A percentile compares a stretch with the other conserved stretches of the same genome.
Evolutionary conservation across 2,329 filamentous ascomycete species (phyloP).

Genomic region (Hypoxylon sp.): DNA sequence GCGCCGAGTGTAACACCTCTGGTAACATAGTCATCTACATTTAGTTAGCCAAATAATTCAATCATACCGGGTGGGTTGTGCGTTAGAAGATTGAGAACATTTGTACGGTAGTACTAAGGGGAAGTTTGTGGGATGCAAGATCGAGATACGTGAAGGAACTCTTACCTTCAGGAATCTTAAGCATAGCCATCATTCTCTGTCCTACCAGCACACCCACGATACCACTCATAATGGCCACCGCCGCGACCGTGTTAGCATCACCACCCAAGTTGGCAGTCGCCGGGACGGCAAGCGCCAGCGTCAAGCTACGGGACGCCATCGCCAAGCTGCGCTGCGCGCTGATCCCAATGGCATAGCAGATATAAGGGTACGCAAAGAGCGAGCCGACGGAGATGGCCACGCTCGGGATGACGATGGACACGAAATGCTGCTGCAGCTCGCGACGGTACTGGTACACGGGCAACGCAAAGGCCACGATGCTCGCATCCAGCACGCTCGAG

Average conservation of each 20-base stretch:
- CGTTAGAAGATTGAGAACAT: no score
- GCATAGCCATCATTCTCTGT: constrained; percentile 54
- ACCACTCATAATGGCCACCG: constrained; percentile 66
- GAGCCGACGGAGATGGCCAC: constrained; percentile 60
- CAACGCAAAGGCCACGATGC: constrained; percentile 66
- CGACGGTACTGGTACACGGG: constrained; percentile 69
- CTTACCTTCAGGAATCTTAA: constrained; percentile 63
- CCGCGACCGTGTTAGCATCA: constrained; percentile 63
- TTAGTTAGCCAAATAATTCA: no score
- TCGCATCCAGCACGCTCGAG: constrained; percentile 62
- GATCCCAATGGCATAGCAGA: constrained; percentile 65
- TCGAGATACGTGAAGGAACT: not conserved
- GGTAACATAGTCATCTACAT: constrained; percentile 68
- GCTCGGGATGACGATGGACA: constrained; percentile 63
- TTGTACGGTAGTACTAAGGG: no score
- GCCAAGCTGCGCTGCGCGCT: constrained; percentile 59
- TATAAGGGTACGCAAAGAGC: constrained; percentile 64
- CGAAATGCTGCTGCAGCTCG: constrained; percentile 62
- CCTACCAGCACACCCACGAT: constrained; percentile 67
- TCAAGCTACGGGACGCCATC: constrained; percentile 65
- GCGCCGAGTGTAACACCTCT: constrained; percentile 68
- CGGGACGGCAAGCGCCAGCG: constrained; percentile 66
- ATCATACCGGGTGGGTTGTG: no score
- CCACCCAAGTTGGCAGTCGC: constrained; percentile 65
- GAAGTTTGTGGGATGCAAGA: not conserved